Base-by-base conservation (phyloP, 1,284 basidiomycete genomes). In the Clitocybe nebularis region DNA sequence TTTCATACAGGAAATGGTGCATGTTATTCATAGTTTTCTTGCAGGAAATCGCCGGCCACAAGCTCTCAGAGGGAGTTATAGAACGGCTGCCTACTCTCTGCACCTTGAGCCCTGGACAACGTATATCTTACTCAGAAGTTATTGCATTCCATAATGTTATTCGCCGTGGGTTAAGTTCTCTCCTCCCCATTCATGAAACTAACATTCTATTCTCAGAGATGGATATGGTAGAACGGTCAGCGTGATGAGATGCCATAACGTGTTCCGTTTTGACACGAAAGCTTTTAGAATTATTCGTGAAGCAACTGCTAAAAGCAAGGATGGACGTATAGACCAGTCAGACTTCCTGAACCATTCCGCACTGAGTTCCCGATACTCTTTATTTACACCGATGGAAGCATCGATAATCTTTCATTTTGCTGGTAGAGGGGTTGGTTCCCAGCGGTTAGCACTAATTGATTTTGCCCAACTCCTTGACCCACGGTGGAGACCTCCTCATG, bases 331-430 rank as follows among this genome's bases (percentile, higher is more conserved):
- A 67, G 82, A 82, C 62, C 84, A 88, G 61, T 75, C 78, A 16
- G 88, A 90, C 62, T 90, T 90, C 65, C 71, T 90, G 39, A 82
- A 89, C 56, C 68, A 89, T 58, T 74, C 84, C 19, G 75, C 84
- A 26, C 74, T 79, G 35, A 80, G 68, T 51, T 90, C 93, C 52
- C 86, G 93, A 34, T 95, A 95, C 63, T 86, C 88, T 25, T 74
- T 92, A 40, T 95, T 96, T 63, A 94, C 91, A 1, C 93, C 93
- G 2, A 94, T 96, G 89, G 93, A 97, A 62, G 92, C 90, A 19
- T 83, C 84, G 44, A 95, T 96, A 56, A 84, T 96, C 56, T 97
- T 95, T 71, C 93, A 97, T 65, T 96, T 96, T 67, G 92, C 91
- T 11, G 84, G 86, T 13, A 80, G 91, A 43, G 93, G 92, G 4